These are phyloP conservation scores for Cryptosporidium sp. DNA, from an alignment of 169 alveolate genomes.

Conservation along the genomic window DNA sequence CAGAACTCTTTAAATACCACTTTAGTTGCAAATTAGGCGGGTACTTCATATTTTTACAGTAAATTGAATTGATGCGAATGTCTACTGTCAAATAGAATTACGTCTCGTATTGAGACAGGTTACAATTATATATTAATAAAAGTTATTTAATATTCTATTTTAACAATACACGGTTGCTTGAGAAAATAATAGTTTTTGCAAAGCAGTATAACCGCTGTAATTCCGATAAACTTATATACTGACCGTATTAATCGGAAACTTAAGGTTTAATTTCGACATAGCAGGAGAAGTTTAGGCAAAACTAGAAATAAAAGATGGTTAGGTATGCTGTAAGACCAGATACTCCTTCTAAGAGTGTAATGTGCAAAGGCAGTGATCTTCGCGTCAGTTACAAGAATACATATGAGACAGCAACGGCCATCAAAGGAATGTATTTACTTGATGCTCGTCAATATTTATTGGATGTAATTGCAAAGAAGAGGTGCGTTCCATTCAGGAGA, in stretches of 20 bases:
- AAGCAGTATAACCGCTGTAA: not conserved
- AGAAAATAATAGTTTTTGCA: not conserved
- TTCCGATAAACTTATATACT: not conserved
- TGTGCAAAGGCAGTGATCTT: constrained; percentile 89
- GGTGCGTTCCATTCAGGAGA: constrained; percentile 96
- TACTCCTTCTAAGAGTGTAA: constrained; percentile 83
- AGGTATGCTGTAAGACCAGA: constrained; percentile 73
- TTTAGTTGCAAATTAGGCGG: not conserved
- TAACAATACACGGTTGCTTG: not conserved
- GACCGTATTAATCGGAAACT: not conserved
- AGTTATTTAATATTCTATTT: not conserved
- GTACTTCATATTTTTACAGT: not conserved
- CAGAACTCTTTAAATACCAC: not conserved
- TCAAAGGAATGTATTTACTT: constrained; percentile 92
- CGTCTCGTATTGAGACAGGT: constrained; percentile 33
- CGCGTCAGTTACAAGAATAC: constrained; percentile 97
- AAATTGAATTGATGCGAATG: not conserved
- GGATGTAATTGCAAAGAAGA: constrained; percentile 95
- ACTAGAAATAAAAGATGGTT: constrained; percentile 35
- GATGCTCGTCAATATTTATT: constrained; percentile 94
- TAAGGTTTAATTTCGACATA: constrained; percentile 2
- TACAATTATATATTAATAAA: not conserved
- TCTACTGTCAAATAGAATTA: constrained; percentile 1
- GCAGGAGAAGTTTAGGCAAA: not conserved
- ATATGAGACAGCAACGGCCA: constrained; percentile 95